phyloP scores from a whole-genome alignment of 805 yeast genomes.

The Sugiyamaella americana region DNA sequence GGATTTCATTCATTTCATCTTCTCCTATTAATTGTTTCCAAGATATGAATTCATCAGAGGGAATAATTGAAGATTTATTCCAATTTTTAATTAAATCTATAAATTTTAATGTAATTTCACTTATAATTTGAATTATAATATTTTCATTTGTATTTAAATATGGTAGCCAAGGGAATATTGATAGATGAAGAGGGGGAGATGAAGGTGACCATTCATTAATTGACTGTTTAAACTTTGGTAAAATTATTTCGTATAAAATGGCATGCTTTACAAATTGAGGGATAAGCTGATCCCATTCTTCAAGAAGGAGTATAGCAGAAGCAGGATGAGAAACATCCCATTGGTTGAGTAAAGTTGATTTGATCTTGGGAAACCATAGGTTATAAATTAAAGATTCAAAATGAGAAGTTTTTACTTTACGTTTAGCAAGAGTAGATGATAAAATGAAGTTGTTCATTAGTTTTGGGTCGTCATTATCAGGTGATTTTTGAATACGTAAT shows the following conservation, averaged over 20 bases:
- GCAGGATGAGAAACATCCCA: conserved; percentile 40
- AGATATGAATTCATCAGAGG: neutral
- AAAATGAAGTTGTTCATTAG: too few relatives aligned
- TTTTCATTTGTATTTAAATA: conserved; percentile 17
- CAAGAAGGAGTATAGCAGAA: conserved; percentile 35
- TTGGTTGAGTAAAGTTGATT: conserved; percentile 24
- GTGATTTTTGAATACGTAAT: neutral
- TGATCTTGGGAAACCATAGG: conserved; percentile 35
- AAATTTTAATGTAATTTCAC: neutral
- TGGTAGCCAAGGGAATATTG: conserved; percentile 39
- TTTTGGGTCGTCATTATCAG: too few relatives aligned
- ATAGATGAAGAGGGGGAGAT: conserved; percentile 21
- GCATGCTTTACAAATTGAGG: conserved; percentile 28
- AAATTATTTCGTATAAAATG: conserved; percentile 31
- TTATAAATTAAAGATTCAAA: conserved; percentile 35
- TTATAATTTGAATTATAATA: too few relatives aligned
- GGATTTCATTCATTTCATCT: conserved; percentile 11
- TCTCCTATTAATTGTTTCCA: neutral
- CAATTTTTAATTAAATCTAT: neutral
- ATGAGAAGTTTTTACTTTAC: neutral
- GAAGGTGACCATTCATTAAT: conserved; percentile 36
- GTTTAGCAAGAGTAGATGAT: neutral
- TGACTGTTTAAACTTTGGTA: conserved; percentile 35
- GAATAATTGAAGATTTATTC: neutral
- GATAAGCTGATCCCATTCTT: conserved; percentile 39